Base-by-base conservation (phyloP, 1,139 yeast genomes). In the Protomyces inouyei region DNA sequence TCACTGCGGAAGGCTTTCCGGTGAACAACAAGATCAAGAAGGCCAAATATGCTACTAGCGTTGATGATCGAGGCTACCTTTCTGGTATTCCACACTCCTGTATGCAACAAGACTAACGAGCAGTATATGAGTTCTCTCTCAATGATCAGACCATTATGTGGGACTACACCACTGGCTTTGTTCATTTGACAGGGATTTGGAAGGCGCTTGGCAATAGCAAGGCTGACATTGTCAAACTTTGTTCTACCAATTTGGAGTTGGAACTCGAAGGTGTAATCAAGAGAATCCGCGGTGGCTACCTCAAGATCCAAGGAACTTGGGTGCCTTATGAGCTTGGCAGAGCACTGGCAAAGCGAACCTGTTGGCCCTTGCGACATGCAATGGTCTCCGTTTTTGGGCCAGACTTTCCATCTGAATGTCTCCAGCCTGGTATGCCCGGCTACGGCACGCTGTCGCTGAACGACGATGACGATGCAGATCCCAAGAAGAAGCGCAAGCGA, bases 301-400 rank as follows among this genome's bases (percentile, higher is more conserved):
- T 92, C 70, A 91, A 90, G 78, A 89, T 92, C 70, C 98, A 92
- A 76, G 98, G 98, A 1, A 90, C 97, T 3, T 92, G 97, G 97
- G 77, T 91, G 52, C 95, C 97, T 1, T 87, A 77, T 73, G 81
- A 81, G 16, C 79, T 88, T 60, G 92, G 95, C 55, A 80, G 80
- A 69, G 76, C 82, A 37, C 78, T 92, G 64, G 95, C 96, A 3
- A 76, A 83, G 53, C 81, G 88, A 65, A 88, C 91, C 70, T 88
- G 96, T 75, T 90, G 82, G 74, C 83, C 85, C 68, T 87, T 92
- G 57, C 79, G 97, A 67, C 87, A 79, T 74, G 84, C 88, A 52
- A 77, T 91, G 69, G 82, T 90, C 52, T 97, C 97, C 0, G 72
- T 91, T 12, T 91, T 91, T 76, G 97, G 97, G 2, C 76, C 76